These are phyloP conservation scores for Erysimum pusillum DNA, from an alignment of 441 rosid genomes.

Conservation along the genomic window DNA sequence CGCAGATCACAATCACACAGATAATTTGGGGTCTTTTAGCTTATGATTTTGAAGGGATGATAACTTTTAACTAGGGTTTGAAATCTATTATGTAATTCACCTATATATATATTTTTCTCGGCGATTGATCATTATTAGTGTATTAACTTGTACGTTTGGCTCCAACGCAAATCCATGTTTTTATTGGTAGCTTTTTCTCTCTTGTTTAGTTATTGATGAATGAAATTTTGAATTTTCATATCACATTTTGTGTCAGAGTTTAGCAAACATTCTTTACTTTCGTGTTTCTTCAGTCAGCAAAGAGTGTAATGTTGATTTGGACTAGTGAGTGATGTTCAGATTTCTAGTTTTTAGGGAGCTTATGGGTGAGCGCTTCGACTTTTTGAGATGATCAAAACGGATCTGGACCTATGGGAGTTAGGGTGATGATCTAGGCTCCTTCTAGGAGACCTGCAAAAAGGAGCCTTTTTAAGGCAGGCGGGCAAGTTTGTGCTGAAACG, in stretches of 20 bases:
- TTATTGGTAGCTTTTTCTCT: neutral
- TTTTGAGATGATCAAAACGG: too few species aligned
- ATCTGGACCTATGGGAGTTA: too few species aligned
- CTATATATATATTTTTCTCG: neutral
- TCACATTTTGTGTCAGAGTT: neutral
- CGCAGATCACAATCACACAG: neutral
- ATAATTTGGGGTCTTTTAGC: neutral
- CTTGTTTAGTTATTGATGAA: neutral
- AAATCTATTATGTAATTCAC: neutral
- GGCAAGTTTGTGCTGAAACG: too few species aligned
- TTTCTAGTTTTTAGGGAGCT: too few species aligned
- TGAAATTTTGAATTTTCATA: neutral
- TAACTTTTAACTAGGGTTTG: neutral
- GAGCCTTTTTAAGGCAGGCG: too few species aligned
- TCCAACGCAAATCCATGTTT: neutral
- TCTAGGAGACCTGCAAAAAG: too few species aligned
- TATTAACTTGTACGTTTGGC: neutral
- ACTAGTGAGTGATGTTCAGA: neutral
- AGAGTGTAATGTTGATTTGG: too few species aligned
- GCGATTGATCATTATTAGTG: neutral
- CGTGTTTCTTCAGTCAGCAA: too few species aligned
- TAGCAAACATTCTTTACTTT: neutral
- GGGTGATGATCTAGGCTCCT: too few species aligned
- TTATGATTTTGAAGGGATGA: neutral
- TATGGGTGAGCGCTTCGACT: too few species aligned